Percentiles rank a stretch among this genome's conserved stretches.
These are phyloP conservation scores for Phytophthora multivora DNA, from an alignment of 352 stramenopile species.

Conservation along the genomic window DNA sequence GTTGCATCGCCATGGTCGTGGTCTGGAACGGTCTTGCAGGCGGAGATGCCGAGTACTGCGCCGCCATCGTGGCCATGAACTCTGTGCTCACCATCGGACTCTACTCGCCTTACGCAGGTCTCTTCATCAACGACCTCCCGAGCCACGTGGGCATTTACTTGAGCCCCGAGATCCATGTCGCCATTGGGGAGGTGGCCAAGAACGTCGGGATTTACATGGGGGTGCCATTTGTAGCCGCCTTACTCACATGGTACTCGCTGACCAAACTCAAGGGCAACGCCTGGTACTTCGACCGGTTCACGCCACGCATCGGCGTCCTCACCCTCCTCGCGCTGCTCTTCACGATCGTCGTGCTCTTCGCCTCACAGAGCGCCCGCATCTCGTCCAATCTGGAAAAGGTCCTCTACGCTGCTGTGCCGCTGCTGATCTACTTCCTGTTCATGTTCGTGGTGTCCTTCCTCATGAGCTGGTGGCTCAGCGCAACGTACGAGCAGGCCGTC, in stretches of 20 bases:
- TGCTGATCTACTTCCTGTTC: constrained; percentile 65
- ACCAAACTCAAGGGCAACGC: constrained; percentile 36
- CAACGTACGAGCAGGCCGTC: constrained; percentile 48
- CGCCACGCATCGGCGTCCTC: constrained; percentile 46
- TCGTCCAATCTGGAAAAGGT: constrained; percentile 59
- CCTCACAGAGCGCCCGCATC: constrained; percentile 66
- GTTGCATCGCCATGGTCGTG: constrained; percentile 80
- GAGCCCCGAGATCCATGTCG: constrained; percentile 43
- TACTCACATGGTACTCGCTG: constrained; percentile 45
- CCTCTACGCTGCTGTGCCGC: constrained; percentile 54
- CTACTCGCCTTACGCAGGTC: constrained; percentile 60
- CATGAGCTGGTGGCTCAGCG: constrained; percentile 36
- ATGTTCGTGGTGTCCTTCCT: constrained; percentile 58
- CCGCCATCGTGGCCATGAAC: constrained; percentile 73
- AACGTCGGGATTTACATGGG: constrained; percentile 70
- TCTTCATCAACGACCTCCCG: constrained; percentile 64
- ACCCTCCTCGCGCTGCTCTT: constrained; percentile 62
- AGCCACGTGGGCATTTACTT: constrained; percentile 41
- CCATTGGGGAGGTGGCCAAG: constrained; percentile 48
- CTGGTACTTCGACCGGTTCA: constrained; percentile 58
- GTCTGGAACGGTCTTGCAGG: constrained; percentile 68
- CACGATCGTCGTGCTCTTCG: constrained; percentile 72
- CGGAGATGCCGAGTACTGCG: constrained; percentile 67
- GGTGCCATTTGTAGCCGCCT: constrained; percentile 45
- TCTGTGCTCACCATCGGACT: constrained; percentile 62